Percentiles rank a stretch among this genome's conserved stretches.
These are phyloP conservation scores for Kodamaea fungicola DNA, from an alignment of 1,139 yeast genomes.

Conservation along the genomic window DNA sequence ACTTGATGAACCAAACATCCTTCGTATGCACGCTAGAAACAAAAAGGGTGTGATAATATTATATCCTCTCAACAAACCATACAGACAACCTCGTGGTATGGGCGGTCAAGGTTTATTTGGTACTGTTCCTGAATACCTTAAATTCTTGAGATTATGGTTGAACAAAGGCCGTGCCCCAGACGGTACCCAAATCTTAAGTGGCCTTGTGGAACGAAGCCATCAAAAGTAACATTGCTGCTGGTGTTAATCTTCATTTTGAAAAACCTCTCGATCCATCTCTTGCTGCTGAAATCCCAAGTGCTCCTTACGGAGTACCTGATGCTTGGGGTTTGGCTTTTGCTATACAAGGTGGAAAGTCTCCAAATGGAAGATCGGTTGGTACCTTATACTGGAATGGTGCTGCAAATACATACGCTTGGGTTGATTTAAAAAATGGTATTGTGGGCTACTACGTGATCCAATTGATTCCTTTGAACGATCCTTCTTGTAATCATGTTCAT, in stretches of 20 bases:
- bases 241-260: slow-evolving; percentile 9
- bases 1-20: slow-evolving; percentile 20
- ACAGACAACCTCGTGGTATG: slow-evolving; percentile 25
- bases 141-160: slow-evolving; percentile 44
- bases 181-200: slow-evolving; percentile 28
- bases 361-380: slow-evolving; percentile 41
- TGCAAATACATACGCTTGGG: slow-evolving; percentile 46
- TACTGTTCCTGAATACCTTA: slow-evolving; percentile 40
- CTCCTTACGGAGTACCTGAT: slow-evolving; percentile 5
- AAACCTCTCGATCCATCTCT: slow-evolving; percentile 8
- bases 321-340: slow-evolving; percentile 5
- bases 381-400: slow-evolving; percentile 45
- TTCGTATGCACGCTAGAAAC: slow-evolving; percentile 20
- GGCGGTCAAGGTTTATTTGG: slow-evolving; percentile 52
- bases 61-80: slow-evolving; percentile 1
- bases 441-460: slow-evolving; percentile 47
- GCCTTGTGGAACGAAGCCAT: slow-evolving; percentile 32
- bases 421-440: slow-evolving; percentile 38
- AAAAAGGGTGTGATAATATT: slow-evolving; percentile 7
- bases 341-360: slow-evolving; percentile 17
- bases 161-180: slow-evolving; percentile 44
- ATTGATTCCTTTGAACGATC: not conserved
- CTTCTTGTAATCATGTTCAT: not conserved
- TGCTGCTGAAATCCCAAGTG: slow-evolving; percentile 3
- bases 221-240: slow-evolving; percentile 33